Conservation (phyloP, 805 yeast genomes). For the Starmerella roubikii region DNA sequence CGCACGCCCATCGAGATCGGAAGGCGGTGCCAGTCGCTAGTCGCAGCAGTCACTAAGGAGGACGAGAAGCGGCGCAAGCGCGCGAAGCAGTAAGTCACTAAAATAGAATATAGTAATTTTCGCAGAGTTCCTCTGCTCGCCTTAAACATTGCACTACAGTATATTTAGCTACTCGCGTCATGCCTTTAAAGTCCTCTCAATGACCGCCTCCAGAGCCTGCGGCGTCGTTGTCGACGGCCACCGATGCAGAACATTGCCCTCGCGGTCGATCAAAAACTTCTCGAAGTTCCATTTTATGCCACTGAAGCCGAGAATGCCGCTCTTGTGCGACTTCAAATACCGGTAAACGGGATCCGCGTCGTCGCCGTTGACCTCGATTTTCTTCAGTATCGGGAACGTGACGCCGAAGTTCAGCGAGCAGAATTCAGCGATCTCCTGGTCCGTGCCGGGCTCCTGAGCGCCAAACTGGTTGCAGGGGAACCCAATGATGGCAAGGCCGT, state of each 20-base stretch:
- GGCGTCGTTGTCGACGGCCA: constrained; percentile 62
- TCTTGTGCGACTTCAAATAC: constrained; percentile 55
- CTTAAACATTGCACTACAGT: too few relatives aligned
- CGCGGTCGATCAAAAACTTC: constrained; percentile 46
- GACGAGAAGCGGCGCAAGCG: constrained; percentile 19
- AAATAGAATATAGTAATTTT: too few relatives aligned
- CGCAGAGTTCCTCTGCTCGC: too few relatives aligned
- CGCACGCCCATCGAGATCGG: constrained; percentile 65
- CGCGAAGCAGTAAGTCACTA: too few relatives aligned
- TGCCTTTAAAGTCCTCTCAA: constrained; percentile 2
- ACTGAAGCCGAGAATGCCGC: constrained; percentile 50
- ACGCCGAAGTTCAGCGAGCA: constrained; percentile 80
- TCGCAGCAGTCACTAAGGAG: constrained; percentile 65
- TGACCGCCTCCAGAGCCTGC: constrained; percentile 27
- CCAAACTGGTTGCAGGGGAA: constrained; percentile 92
- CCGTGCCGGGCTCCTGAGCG: constrained; percentile 58
- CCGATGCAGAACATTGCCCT: constrained; percentile 48
- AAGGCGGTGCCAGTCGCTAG: constrained; percentile 67
- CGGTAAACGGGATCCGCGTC: constrained; percentile 67
- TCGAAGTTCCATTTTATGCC: constrained; percentile 73
- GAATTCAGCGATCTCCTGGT: constrained; percentile 55
- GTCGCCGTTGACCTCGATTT: constrained; percentile 80
- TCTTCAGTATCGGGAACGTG: constrained; percentile 73
- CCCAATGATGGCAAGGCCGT: constrained; percentile 58
- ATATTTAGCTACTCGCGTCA: too few relatives aligned